Base-by-base conservation (phyloP, 805 yeast genomes). In the Kluyveromyces siamensis region DNA sequence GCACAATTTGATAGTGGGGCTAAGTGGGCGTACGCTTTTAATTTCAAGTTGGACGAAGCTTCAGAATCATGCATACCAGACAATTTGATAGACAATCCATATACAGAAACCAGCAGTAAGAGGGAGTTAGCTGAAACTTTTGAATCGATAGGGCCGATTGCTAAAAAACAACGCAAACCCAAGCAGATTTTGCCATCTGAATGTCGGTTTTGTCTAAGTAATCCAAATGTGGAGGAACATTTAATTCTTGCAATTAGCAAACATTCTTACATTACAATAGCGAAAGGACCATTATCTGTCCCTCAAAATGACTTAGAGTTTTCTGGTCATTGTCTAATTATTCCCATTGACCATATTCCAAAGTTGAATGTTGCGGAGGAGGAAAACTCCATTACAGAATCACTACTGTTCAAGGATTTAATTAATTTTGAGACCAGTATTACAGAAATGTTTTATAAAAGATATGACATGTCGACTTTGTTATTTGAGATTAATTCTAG, bases 131-230 rank as follows among this genome's bases (percentile, higher is more conserved):
- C 48, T 36, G 50, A 35, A 1, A 39, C 27, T 1, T 54, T 51
- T 10, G 49, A 40, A 14, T 2, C 38, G 21, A 42, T 17, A 9
- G 17, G 33, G 6, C 21, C 49, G 6, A 30, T 18, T n/a, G 8
- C 41, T 1, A 53, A 53, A 33, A 53, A 41, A n/a, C 45, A 18
- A 18, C 10, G 14, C 27, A 43, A 43, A 25, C 27, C 46, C 2
- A 42, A 52, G 19, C 50, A 33, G 70, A 69, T 86, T 2, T 60
- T 74, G 0, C 88, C 91, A 0, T 71, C 70, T 13, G 66, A 71
- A 41, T 89, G 97, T 60, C 89, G 86, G 66, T 87, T 89, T 59
- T 89, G 96, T 61, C 73, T 89, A 17, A 79, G 91, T 1, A 87
- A 87, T 58, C 85, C 95, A 0, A 75, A 81, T 13, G 73, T 85